These are phyloP conservation scores for Aspergillus sp. DNA, from an alignment of 2,329 filamentous ascomycete genomes.

Conservation along the genomic window DNA sequence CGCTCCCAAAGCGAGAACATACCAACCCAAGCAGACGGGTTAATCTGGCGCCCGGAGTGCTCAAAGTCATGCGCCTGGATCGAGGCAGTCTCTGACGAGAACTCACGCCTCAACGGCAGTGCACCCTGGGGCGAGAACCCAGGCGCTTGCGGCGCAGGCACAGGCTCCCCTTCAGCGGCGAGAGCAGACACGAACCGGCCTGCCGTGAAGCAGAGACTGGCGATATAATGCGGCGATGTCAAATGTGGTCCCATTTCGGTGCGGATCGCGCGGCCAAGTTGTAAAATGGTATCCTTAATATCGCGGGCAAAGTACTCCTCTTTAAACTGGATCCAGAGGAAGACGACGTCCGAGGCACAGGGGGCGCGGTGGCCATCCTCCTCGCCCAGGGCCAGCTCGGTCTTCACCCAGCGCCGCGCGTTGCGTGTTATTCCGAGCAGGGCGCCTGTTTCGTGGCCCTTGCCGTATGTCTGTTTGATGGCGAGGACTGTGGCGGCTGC, in stretches of 20 bases:
- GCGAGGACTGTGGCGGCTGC: neutral
- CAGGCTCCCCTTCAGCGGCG: neutral
- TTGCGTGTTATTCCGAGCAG: neutral
- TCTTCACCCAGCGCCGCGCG: neutral
- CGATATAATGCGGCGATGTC: neutral
- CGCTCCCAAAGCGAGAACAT: neutral
- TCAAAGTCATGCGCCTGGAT: neutral
- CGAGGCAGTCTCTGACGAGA: neutral
- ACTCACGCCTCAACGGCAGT: neutral
- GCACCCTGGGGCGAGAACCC: neutral
- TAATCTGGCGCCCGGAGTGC: neutral
- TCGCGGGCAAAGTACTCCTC: neutral
- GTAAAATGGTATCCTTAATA: neutral
- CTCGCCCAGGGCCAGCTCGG: neutral
- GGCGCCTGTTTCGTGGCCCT: neutral
- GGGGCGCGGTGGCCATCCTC: neutral
- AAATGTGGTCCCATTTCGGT: neutral
- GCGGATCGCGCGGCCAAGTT: neutral
- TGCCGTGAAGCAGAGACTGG: neutral
- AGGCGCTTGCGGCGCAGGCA: neutral
- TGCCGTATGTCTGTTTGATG: neutral
- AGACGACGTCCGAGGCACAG: neutral
- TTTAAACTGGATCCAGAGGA: neutral
- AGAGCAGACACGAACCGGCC: neutral
- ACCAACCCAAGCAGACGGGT: neutral